Evolutionary conservation across 352 stramenopile genomes (phyloP).

Genomic region (Aphanomyces euteiches): DNA sequence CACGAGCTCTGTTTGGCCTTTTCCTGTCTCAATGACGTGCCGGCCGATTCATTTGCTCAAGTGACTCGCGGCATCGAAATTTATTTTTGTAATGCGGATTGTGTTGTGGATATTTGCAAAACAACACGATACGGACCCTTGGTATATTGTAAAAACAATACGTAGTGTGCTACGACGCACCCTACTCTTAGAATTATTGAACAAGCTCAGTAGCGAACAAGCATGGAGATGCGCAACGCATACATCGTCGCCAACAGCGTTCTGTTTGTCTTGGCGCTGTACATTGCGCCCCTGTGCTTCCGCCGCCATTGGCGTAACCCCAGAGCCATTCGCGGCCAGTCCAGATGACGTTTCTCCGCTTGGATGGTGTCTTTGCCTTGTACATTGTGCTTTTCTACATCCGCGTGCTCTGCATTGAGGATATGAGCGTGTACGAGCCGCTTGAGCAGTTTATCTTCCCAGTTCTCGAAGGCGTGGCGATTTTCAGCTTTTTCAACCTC

Average conservation of each 20-base stretch:
- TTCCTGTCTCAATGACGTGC: neutral
- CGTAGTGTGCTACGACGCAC: too few species aligned
- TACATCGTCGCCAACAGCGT: neutral
- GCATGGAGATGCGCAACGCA: too few species aligned
- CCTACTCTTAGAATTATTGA: too few species aligned
- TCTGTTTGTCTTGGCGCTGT: neutral
- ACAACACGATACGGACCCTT: too few species aligned
- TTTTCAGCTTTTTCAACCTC: conserved; percentile 16
- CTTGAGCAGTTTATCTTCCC: neutral
- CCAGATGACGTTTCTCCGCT: conserved; percentile 1
- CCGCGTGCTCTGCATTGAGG: conserved; percentile 9
- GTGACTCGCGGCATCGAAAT: too few species aligned
- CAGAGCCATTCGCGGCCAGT: neutral
- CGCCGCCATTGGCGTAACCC: neutral
- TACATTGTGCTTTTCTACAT: neutral
- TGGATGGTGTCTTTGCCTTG: conserved; percentile 8
- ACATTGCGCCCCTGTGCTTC: neutral
- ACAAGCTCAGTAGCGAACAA: too few species aligned
- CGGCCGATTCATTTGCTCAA: too few species aligned
- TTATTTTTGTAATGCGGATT: too few species aligned
- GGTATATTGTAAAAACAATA: too few species aligned
- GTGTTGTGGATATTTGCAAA: too few species aligned
- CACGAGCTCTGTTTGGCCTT: neutral
- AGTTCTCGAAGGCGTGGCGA: conserved; percentile 1
- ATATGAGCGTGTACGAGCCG: neutral